These are phyloP conservation scores for Primulina tabacum DNA, from an alignment of 257 asterid species.

Conservation along the genomic window DNA sequence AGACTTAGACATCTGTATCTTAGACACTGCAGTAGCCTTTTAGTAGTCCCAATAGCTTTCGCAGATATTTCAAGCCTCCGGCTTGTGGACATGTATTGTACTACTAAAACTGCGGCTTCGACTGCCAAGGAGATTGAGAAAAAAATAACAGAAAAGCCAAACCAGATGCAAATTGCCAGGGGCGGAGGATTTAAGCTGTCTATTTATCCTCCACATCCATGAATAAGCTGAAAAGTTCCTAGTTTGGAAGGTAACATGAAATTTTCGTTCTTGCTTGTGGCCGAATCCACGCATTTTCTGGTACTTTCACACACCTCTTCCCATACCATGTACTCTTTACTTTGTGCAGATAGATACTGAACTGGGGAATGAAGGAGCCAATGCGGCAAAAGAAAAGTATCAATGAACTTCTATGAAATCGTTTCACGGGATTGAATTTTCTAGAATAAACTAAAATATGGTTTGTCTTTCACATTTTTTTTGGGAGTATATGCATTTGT, in stretches of 20 bases:
- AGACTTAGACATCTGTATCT: constrained; percentile 36
- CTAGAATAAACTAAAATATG: background rate
- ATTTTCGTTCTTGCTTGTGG: background rate
- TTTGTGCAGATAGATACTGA: constrained; percentile 20
- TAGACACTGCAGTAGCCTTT: constrained; percentile 36
- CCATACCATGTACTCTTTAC: background rate
- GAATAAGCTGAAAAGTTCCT: constrained; percentile 23
- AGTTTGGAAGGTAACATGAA: constrained; percentile 20
- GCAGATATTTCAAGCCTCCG: constrained; percentile 42
- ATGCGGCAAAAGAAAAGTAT: too few species aligned
- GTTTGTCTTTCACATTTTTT: constrained; percentile 5
- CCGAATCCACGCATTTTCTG: background rate
- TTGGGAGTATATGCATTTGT: constrained; percentile 6
- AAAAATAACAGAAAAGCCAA: constrained; percentile 11
- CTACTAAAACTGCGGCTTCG: constrained; percentile 32
- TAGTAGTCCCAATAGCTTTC: constrained; percentile 33
- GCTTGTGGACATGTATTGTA: constrained; percentile 36
- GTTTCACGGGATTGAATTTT: too few species aligned
- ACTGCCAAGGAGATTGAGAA: constrained; percentile 35
- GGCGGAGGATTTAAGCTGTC: constrained; percentile 37
- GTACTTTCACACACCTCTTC: background rate
- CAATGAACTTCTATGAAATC: too few species aligned
- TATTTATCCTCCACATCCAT: constrained; percentile 51
- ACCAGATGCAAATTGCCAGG: constrained; percentile 8
- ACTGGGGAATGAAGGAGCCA: background rate